Evolutionary conservation across 208 protist genomes (phyloP).

Genomic region (Crithidia expoeki): DNA sequence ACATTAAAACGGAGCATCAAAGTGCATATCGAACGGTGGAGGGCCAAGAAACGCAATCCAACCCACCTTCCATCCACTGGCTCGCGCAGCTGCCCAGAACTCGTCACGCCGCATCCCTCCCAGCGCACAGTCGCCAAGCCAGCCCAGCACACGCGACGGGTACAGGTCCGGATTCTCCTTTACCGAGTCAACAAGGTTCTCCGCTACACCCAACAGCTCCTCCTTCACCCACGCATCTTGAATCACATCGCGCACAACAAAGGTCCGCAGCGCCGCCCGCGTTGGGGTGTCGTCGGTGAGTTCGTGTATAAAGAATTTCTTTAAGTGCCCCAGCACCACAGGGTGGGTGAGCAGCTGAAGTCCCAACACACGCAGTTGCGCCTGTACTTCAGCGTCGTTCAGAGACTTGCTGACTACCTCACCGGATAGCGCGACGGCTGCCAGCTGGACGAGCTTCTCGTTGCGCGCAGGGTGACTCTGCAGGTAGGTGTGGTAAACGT

Average conservation of each 20-base stretch:
- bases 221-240: constrained; percentile 83
- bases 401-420: constrained; percentile 64
- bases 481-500: constrained; percentile 49
- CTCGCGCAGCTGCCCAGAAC: constrained; percentile 49
- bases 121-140: constrained; percentile 48
- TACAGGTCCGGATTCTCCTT: constrained; percentile 61
- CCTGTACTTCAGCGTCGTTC: constrained; percentile 59
- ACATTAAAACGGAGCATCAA: constrained; percentile 35
- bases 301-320: constrained; percentile 59
- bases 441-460: constrained; percentile 67
- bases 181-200: constrained; percentile 51
- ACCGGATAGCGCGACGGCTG: constrained; percentile 76
- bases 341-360: constrained; percentile 63
- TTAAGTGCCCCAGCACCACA: constrained; percentile 46
- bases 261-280: constrained; percentile 54
- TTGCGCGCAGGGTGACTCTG: constrained; percentile 34
- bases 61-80: constrained; percentile 24
- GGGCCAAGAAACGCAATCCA: constrained; percentile 70
- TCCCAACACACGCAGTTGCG: constrained; percentile 53
- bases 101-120: constrained; percentile 38
- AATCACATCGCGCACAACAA: constrained; percentile 77
- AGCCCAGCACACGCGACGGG: constrained; percentile 50
- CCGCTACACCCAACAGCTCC: constrained; percentile 72
- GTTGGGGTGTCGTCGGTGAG: constrained; percentile 62
- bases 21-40: constrained; percentile 30